These are phyloP conservation scores for Aspergillus hiratsukae DNA, from an alignment of 2,329 filamentous ascomycete genomes.

Conservation along the genomic window DNA sequence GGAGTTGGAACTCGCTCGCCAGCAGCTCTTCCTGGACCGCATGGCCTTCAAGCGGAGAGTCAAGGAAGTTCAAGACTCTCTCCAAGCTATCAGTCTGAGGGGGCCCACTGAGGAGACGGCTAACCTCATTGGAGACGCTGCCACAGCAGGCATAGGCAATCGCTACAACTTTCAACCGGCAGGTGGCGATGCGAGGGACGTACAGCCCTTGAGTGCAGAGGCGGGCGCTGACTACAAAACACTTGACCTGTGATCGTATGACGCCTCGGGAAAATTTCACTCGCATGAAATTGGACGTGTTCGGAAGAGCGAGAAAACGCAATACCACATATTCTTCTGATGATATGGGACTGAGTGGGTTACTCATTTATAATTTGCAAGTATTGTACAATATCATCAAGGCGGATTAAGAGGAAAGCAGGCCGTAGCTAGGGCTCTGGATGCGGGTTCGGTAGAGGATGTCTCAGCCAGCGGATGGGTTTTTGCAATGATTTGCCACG, in stretches of 20 bases:
- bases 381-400: slow-evolving; percentile 20
- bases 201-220: slow-evolving; percentile 39
- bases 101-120: slow-evolving; percentile 40
- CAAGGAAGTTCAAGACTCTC: slow-evolving; percentile 70
- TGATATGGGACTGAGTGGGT: neutral
- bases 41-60: slow-evolving; percentile 86
- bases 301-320: neutral
- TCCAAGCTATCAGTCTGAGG: slow-evolving; percentile 46
- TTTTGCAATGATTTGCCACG: slow-evolving; percentile 17
- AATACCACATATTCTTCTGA: neutral
- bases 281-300: slow-evolving; percentile 1
- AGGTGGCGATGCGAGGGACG: slow-evolving; percentile 25
- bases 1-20: slow-evolving; percentile 84
- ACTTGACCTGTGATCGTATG: slow-evolving; percentile 35
- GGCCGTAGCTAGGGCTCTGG: neutral
- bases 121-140: slow-evolving; percentile 31
- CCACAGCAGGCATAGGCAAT: slow-evolving; percentile 33
- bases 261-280: slow-evolving; percentile 3
- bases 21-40: slow-evolving; percentile 90
- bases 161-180: slow-evolving; percentile 40
- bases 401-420: slow-evolving; percentile 1
- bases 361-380: slow-evolving; percentile 16
- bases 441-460: slow-evolving; percentile 1
- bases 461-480: slow-evolving; percentile 9
- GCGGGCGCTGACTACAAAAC: slow-evolving; percentile 39